A percentile compares a stretch with the other conserved stretches of the same genome.
These are phyloP conservation scores for Jaminaea rosea DNA, from an alignment of 1,284 basidiomycete genomes.

Conservation along the genomic window DNA sequence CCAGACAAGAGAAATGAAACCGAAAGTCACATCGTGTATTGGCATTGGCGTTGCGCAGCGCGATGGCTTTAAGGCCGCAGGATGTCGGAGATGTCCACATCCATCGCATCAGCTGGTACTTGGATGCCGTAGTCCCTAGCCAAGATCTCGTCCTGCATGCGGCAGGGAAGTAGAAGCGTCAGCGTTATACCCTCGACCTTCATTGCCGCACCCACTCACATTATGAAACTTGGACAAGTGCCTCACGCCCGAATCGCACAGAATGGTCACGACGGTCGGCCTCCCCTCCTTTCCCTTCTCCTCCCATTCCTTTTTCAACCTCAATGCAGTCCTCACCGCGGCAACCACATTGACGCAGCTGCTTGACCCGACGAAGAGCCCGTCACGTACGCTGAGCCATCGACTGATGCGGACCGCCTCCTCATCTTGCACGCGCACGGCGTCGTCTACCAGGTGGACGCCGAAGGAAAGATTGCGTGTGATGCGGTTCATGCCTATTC, in stretches of 20 bases:
- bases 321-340: conserved; percentile 54
- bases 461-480: conserved; percentile 40
- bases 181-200: too few species aligned
- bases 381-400: conserved; percentile 67
- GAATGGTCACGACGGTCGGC: conserved; percentile 41
- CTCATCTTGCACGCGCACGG: conserved; percentile 37
- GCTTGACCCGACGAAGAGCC: conserved; percentile 88
- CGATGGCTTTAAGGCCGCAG: too few species aligned
- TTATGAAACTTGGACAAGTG: conserved; percentile 41
- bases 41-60: too few species aligned
- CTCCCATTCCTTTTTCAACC: conserved; percentile 18
- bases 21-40: too few species aligned
- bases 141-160: neutral
- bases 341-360: conserved; percentile 92
- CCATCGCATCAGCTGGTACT: neutral
- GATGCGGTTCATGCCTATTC: conserved; percentile 58
- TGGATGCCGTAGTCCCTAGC: neutral
- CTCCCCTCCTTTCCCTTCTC: conserved; percentile 6
- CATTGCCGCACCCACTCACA: too few species aligned
- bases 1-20: too few species aligned
- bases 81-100: neutral
- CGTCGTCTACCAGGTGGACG: conserved; percentile 33
- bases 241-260: conserved; percentile 40
- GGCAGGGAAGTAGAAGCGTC: too few species aligned
- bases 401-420: conserved; percentile 42